Evolutionary conservation across 2,329 filamentous ascomycete species (phyloP), one percentile per base, ranked within the genome.

Genomic region (Aspergillaceae sp.): DNA sequence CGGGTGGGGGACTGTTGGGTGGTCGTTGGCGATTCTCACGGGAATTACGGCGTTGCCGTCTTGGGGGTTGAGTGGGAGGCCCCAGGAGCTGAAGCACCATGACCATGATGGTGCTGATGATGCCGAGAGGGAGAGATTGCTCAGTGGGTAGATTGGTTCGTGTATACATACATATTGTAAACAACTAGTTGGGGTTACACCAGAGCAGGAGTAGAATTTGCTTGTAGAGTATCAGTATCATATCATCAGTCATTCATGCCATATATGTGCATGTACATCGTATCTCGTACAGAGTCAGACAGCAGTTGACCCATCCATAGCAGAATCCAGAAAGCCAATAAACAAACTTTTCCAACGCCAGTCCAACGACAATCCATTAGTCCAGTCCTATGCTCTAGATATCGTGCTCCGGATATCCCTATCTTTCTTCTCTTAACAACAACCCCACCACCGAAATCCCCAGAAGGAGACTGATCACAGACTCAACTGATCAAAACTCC

Each of bases 401-500:
- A 19, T 19, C 19, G n/a, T n/a, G n/a, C n/a, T n/a, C n/a, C n/a
- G n/a, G 19, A 19, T 19, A 19, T 19, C 19, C 19, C 19, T 19
- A 19, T 19, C 19, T 19, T 19, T 19, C 19, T 19, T 19, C 19
- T 2, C 19, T 19, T 19, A 7, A 5, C 36, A 38, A 27, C 3
- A 48, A 44, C 5, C 35, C 46, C 27, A 38, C 40, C 35, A 44
- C 48, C 10, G 27, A 38, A 8, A 11, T 11, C 19, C 26, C 5
- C 19, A 7, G 27, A 29, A 19, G 19, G 10, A 26, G 32, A 32
- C 10, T 42, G 47, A 48, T 68, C 56, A 74, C 48, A 75, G 55
- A 59, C 72, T 75, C 57, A 75, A 56, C 54, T 73, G 68, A 57
- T 75, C 72, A 51, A 74, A 62, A 53, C 72, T 75, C 36, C 69